Conservation (phyloP, 495 filamentous ascomycete genomes). For the Aspergillus sclerotioniger region DNA sequence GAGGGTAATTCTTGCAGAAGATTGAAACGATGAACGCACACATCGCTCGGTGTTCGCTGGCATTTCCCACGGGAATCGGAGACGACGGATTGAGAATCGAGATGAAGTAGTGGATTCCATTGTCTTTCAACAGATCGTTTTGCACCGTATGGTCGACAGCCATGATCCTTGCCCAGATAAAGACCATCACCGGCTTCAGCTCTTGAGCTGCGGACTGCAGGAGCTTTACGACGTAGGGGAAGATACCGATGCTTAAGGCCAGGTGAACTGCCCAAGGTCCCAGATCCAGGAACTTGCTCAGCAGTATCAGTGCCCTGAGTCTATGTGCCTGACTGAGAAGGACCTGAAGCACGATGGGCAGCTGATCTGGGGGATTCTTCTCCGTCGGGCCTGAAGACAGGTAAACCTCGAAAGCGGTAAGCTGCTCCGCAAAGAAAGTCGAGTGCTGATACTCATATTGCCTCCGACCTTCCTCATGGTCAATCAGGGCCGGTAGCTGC, state of each 20-base stretch:
- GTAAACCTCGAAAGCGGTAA: slow-evolving; percentile 97
- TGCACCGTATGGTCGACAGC: slow-evolving; percentile 94
- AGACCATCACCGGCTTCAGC: slow-evolving; percentile 97
- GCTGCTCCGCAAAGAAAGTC: slow-evolving; percentile 93
- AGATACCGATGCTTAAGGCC: slow-evolving; percentile 95
- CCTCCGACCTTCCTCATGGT: slow-evolving; percentile 68
- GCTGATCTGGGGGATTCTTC: slow-evolving; percentile 84
- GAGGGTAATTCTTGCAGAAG: slow-evolving; percentile 89
- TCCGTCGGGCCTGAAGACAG: slow-evolving; percentile 82
- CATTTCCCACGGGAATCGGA: slow-evolving; percentile 77
- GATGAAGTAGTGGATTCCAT: slow-evolving; percentile 94
- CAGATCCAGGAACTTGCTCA: slow-evolving; percentile 91
- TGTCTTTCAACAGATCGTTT: slow-evolving; percentile 89
- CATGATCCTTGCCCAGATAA: slow-evolving; percentile 97
- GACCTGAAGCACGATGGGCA: slow-evolving; percentile 95
- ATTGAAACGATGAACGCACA: slow-evolving; percentile 97
- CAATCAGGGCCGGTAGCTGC: slow-evolving; percentile 79
- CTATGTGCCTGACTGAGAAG: slow-evolving; percentile 93
- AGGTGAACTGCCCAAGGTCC: slow-evolving; percentile 98
- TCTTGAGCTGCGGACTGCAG: slow-evolving; percentile 93
- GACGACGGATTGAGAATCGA: slow-evolving; percentile 80
- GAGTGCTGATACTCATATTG: slow-evolving; percentile 92
- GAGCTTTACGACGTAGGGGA: slow-evolving; percentile 95
- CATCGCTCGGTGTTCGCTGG: slow-evolving; percentile 95
- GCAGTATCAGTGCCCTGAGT: slow-evolving; percentile 85